phyloP scores from a whole-genome alignment of 2,329 filamentous ascomycete species.

The Magnaporthiopsis incrustans region DNA sequence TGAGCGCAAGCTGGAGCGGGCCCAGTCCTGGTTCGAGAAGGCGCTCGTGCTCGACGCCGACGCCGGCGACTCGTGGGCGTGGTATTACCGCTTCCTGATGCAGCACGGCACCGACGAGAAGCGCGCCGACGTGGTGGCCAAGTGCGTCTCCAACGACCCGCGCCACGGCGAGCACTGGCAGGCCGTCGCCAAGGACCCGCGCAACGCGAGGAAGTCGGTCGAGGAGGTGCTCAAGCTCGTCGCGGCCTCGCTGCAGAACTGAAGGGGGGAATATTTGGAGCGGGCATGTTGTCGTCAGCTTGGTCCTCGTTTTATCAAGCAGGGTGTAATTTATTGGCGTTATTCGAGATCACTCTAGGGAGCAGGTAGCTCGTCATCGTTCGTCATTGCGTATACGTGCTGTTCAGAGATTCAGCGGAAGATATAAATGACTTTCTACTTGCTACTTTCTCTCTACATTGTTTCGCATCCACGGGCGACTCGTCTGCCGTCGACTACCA shows the following conservation, averaged over 20 bases:
- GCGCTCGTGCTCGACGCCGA: constrained; percentile 83
- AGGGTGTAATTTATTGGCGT: neutral
- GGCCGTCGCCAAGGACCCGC: constrained; percentile 73
- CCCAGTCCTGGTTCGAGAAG: constrained; percentile 95
- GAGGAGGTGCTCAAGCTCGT: constrained; percentile 83
- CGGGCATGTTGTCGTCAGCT: neutral
- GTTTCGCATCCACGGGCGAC: no score
- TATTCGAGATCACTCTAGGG: neutral
- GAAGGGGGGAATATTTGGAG: neutral
- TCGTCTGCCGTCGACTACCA: no score
- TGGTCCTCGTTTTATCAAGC: neutral
- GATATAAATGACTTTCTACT: no score
- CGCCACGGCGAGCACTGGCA: constrained; percentile 93
- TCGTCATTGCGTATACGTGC: neutral
- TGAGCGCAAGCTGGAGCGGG: constrained; percentile 86
- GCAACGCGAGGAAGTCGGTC: constrained; percentile 63
- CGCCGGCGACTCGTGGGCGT: constrained; percentile 89
- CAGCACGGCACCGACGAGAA: constrained; percentile 96
- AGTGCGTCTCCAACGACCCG: constrained; percentile 77
- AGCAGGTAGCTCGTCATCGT: neutral
- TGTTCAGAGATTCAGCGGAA: neutral
- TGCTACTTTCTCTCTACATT: no score
- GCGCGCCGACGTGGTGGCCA: constrained; percentile 71
- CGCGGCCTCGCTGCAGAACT: constrained; percentile 35
- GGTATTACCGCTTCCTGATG: constrained; percentile 89